Percentiles rank a stretch among this genome's conserved stretches.
Evolutionary conservation across 2,329 filamentous ascomycete species (phyloP).

Genomic region (Talaromyces sp.): DNA sequence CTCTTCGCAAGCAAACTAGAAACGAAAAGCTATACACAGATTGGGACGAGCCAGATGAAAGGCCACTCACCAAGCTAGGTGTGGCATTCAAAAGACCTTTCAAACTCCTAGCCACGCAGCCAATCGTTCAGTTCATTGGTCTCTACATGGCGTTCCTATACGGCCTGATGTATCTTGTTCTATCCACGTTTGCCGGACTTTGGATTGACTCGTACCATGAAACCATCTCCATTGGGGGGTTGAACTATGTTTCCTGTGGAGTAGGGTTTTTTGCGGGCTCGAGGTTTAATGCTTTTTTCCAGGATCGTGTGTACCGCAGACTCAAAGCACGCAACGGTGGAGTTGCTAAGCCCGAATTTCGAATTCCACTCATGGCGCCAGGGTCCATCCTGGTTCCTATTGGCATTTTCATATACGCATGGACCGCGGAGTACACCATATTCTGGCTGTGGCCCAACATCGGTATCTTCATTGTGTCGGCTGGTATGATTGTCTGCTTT

Average conservation of each 20-base stretch:
- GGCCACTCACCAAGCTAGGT: not conserved
- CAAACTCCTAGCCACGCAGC: constrained; percentile 48
- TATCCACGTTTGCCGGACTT: not conserved
- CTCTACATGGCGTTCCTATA: constrained; percentile 51
- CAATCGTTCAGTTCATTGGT: constrained; percentile 50
- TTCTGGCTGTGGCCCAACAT: constrained; percentile 48
- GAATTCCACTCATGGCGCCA: constrained; percentile 51
- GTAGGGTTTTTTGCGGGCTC: not conserved
- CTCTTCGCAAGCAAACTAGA: not conserved
- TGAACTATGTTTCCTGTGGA: not conserved
- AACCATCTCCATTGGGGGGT: constrained; percentile 22
- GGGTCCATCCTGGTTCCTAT: constrained; percentile 45
- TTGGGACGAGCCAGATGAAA: not conserved
- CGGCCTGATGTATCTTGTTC: constrained; percentile 51
- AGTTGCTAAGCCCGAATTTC: constrained; percentile 47
- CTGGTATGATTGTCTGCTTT: constrained; percentile 31
- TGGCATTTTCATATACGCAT: constrained; percentile 49
- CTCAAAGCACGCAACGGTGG: constrained; percentile 33
- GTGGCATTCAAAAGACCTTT: constrained; percentile 44
- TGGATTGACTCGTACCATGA: constrained; percentile 30
- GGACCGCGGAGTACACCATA: constrained; percentile 38
- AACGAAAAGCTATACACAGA: not conserved
- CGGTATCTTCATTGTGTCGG: constrained; percentile 41
- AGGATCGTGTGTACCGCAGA: not conserved
- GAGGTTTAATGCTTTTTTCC: not conserved